Conservation (phyloP, 495 filamentous ascomycete genomes). For the Aspergillus bridgeri region DNA sequence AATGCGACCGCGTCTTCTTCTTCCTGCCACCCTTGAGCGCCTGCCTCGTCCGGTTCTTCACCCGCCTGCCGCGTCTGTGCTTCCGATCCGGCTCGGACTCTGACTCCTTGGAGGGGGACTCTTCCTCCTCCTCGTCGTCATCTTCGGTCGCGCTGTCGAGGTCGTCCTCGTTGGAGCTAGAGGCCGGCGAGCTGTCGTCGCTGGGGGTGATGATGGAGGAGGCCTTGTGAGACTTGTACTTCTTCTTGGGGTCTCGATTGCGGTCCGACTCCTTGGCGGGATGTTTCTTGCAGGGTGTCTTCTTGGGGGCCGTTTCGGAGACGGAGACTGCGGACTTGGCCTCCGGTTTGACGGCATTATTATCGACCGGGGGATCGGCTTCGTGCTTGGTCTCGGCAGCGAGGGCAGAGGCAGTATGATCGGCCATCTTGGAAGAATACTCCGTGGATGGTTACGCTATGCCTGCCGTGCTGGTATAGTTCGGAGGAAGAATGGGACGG, state of each 20-base stretch:
- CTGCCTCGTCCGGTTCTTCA: slow-evolving; percentile 49
- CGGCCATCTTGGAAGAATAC: too few species aligned
- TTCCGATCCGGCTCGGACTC: slow-evolving; percentile 34
- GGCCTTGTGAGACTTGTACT: slow-evolving; percentile 25
- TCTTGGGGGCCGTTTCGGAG: slow-evolving; percentile 25
- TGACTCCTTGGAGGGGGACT: slow-evolving; percentile 28
- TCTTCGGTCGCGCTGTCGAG: slow-evolving; percentile 21
- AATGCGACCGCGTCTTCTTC: slow-evolving; percentile 40
- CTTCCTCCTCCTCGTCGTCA: slow-evolving; percentile 24
- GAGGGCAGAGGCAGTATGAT: slow-evolving; percentile 17
- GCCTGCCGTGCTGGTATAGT: slow-evolving; percentile 13
- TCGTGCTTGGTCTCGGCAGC: slow-evolving; percentile 27
- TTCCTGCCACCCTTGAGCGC: slow-evolving; percentile 36
- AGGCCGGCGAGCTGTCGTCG: slow-evolving; percentile 26
- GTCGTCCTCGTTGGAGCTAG: slow-evolving; percentile 19
- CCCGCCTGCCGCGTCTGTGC: slow-evolving; percentile 26
- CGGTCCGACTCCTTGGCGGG: slow-evolving; percentile 25
- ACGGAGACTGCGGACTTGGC: slow-evolving; percentile 20
- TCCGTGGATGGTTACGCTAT: too few species aligned
- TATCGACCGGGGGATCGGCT: slow-evolving; percentile 26
- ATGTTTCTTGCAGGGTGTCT: slow-evolving; percentile 38
- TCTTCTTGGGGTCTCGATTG: slow-evolving; percentile 30
- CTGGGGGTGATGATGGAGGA: slow-evolving; percentile 23
- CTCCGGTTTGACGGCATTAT: slow-evolving; percentile 28
- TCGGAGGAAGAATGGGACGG: too few species aligned